Conservation (phyloP, 257 asterid species). For the Jacaranda copaia region DNA sequence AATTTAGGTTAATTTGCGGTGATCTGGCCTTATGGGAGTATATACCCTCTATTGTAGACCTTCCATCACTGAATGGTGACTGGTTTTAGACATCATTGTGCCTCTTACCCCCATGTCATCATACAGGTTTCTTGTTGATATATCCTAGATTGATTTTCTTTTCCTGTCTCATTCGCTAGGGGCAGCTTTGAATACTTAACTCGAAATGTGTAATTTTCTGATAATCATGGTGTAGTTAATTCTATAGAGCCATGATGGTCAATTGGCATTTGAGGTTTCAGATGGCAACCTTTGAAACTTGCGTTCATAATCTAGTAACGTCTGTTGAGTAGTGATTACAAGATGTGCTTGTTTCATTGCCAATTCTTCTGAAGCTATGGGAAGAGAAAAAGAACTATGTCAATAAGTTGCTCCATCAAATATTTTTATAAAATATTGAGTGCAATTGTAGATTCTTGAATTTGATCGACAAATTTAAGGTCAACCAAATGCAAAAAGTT, state of each 20-base stretch:
- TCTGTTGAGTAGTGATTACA: slow-evolving; percentile 14
- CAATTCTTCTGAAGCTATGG: slow-evolving; percentile 7
- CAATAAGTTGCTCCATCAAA: not conserved
- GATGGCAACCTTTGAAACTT: slow-evolving; percentile 20
- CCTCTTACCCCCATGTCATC: too few relatives aligned
- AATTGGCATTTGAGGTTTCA: slow-evolving; percentile 33
- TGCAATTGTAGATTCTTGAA: slow-evolving; percentile 16
- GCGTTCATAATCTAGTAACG: not conserved
- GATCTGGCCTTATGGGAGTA: not conserved
- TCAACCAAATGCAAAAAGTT: not conserved
- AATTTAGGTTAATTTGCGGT: slow-evolving; percentile 70
- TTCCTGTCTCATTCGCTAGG: not conserved
- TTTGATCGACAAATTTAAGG: slow-evolving; percentile 1
- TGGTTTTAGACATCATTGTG: slow-evolving; percentile 5
- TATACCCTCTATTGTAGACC: slow-evolving; percentile 24
- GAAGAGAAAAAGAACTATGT: not conserved
- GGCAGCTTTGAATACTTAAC: slow-evolving; percentile 14
- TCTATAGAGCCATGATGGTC: slow-evolving; percentile 8
- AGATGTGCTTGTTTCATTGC: not conserved
- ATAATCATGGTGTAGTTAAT: slow-evolving; percentile 24
- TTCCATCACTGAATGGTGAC: slow-evolving; percentile 19
- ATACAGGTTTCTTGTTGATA: not conserved
- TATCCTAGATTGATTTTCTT: not conserved
- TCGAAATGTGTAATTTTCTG: not conserved
- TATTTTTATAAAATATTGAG: not conserved